A percentile compares a stretch with the other conserved stretches of the same genome.
Conservation (phyloP, 2,329 filamentous ascomycete genomes). For the Calonectria hongkongensis region DNA sequence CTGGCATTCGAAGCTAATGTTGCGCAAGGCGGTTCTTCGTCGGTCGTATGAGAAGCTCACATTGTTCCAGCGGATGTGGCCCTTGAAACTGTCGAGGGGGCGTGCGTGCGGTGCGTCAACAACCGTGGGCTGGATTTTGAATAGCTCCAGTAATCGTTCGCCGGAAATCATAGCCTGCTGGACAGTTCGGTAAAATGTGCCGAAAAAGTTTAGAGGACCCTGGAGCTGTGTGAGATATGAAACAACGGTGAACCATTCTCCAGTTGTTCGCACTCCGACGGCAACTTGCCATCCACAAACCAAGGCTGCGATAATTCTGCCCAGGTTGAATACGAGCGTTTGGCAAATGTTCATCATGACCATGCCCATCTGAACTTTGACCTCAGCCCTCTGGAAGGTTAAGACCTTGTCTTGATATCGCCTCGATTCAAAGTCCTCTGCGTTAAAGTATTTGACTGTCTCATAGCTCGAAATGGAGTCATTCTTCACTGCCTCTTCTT, state of each 20-base stretch:
- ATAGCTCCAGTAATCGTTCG: slow-evolving; percentile 94
- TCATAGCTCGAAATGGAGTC: slow-evolving; percentile 99
- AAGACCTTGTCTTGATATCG: slow-evolving; percentile 83
- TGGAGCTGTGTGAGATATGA: slow-evolving; percentile 89
- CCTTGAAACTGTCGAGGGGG: slow-evolving; percentile 80
- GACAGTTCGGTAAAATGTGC: slow-evolving; percentile 95
- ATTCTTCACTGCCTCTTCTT: slow-evolving; percentile 98
- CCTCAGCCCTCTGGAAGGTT: slow-evolving; percentile 84
- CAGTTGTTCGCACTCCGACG: slow-evolving; percentile 77
- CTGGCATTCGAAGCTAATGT: slow-evolving; percentile 88
- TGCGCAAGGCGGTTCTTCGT: slow-evolving; percentile 88
- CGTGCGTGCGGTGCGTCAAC: slow-evolving; percentile 82
- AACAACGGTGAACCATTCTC: slow-evolving; percentile 83
- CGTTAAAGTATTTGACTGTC: slow-evolving; percentile 93
- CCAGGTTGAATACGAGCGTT: slow-evolving; percentile 86
- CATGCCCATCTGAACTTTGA: slow-evolving; percentile 84
- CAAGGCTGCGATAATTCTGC: slow-evolving; percentile 82
- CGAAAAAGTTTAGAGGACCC: slow-evolving; percentile 89
- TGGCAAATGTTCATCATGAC: slow-evolving; percentile 89
- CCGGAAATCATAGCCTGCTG: slow-evolving; percentile 98
- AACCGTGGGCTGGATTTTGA: slow-evolving; percentile 96
- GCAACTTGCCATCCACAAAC: slow-evolving; percentile 87
- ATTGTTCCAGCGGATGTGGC: slow-evolving; percentile 90
- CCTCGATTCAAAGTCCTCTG: slow-evolving; percentile 85
- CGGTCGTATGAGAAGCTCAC: slow-evolving; percentile 94